These are phyloP conservation scores for Acidiella bohemica DNA, from an alignment of 495 filamentous ascomycete genomes.

Conservation along the genomic window DNA sequence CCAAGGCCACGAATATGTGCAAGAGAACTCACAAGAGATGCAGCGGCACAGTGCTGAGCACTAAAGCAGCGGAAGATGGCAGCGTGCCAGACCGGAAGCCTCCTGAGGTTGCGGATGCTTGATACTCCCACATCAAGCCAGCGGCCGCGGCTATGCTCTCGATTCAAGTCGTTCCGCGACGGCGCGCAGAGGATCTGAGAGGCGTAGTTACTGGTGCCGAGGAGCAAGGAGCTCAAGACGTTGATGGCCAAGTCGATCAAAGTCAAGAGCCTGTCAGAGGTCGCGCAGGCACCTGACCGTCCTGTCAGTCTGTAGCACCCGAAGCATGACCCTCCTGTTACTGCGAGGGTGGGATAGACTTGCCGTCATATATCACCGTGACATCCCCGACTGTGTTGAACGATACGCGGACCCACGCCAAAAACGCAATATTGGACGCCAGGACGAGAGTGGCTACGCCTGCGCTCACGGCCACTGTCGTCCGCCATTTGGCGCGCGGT, in stretches of 20 bases:
- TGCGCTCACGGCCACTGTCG: neutral
- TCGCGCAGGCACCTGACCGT: no score
- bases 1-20: no score
- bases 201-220: slow-evolving; percentile 8
- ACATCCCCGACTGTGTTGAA: no score
- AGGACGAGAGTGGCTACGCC: neutral
- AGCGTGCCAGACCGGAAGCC: neutral
- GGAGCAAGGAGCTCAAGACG: slow-evolving; percentile 9
- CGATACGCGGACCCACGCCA: neutral
- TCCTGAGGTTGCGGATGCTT: slow-evolving; percentile 7
- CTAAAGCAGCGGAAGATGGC: neutral
- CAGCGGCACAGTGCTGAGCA: neutral
- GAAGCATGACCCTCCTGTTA: no score
- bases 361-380: no score
- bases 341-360: no score
- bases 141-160: slow-evolving; percentile 3
- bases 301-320: no score
- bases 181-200: slow-evolving; percentile 14
- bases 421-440: neutral
- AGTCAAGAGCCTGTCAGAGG: no score
- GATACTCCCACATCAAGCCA: slow-evolving; percentile 16
- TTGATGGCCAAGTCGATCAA: slow-evolving; percentile 16
- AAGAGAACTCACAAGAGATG: slow-evolving; percentile 2
- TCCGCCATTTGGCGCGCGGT: neutral
- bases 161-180: slow-evolving; percentile 12